These are phyloP conservation scores for Naumovozyma castellii DNA, from an alignment of 805 yeast genomes.

Conservation along the genomic window DNA sequence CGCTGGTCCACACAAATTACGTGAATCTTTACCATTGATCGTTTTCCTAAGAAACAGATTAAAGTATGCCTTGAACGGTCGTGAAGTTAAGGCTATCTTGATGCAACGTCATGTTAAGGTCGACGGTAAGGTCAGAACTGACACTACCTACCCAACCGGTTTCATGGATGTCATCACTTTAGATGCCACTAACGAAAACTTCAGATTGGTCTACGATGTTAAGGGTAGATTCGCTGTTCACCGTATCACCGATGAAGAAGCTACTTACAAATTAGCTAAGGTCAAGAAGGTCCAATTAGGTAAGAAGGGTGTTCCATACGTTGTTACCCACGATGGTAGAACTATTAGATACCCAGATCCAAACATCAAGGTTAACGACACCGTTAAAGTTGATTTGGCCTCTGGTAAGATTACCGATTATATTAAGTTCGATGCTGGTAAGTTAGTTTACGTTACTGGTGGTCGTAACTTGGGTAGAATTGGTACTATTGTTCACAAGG, in stretches of 20 bases:
- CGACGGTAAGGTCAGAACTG: constrained; percentile 99
- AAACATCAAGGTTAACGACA: constrained; percentile 90
- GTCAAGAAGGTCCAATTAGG: constrained; percentile 97
- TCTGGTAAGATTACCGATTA: constrained; percentile 87
- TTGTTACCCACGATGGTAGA: constrained; percentile 99
- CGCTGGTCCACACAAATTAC: constrained; percentile 98
- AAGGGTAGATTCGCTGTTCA: constrained; percentile 99
- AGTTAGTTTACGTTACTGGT: constrained; percentile 87
- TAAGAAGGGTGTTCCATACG: constrained; percentile 96
- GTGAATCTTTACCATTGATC: constrained; percentile 95
- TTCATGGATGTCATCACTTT: constrained; percentile 97
- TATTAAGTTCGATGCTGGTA: constrained; percentile 89
- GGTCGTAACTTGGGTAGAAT: constrained; percentile 98
- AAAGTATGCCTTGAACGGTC: constrained; percentile 97
- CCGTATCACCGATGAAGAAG: constrained; percentile 99
- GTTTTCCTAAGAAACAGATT: constrained; percentile 97
- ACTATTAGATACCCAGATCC: constrained; percentile 99
- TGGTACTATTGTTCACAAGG: constrained; percentile 93
- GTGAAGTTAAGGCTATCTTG: constrained; percentile 96
- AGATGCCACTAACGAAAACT: constrained; percentile 98
- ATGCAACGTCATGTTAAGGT: constrained; percentile 98
- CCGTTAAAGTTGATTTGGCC: constrained; percentile 93
- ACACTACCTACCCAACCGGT: constrained; percentile 97
- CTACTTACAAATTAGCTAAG: constrained; percentile 94
- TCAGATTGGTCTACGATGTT: constrained; percentile 96